phyloP scores from a whole-genome alignment of 352 stramenopile species.

The Phytopythium vexans region DNA sequence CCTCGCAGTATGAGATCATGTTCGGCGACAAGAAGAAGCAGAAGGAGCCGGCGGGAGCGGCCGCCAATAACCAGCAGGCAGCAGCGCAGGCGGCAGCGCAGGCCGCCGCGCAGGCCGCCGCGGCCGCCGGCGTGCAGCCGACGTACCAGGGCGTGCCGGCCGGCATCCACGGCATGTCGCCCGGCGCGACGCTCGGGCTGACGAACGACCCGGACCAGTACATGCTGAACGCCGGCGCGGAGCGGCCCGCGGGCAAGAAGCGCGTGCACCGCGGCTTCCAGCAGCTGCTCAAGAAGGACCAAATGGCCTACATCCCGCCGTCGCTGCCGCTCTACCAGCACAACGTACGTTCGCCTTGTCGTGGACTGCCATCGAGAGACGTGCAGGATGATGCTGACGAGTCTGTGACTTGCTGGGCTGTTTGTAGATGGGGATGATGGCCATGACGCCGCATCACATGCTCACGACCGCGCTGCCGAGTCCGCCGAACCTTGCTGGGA shows the following conservation, averaged over 20 bases:
- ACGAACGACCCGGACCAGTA: constrained; percentile 73
- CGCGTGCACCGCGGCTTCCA: constrained; percentile 73
- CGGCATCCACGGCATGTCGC: constrained; percentile 14
- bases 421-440: constrained; percentile 60
- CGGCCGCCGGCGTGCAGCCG: constrained; percentile 30
- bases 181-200: constrained; percentile 36
- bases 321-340: constrained; percentile 69
- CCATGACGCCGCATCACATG: constrained; percentile 48
- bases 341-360: constrained; percentile 34
- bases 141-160: constrained; percentile 17
- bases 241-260: constrained; percentile 45
- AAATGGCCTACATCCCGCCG: constrained; percentile 60
- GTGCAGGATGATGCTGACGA: neutral
- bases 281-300: constrained; percentile 76
- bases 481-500: constrained; percentile 66
- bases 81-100: constrained; percentile 9
- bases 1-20: constrained; percentile 69
- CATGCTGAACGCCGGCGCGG: constrained; percentile 36
- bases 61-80: constrained; percentile 2
- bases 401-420: too few species aligned
- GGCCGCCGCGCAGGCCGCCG: constrained; percentile 18
- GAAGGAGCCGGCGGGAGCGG: constrained; percentile 37
- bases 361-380: neutral
- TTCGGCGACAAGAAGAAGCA: constrained; percentile 83
- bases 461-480: constrained; percentile 65